A percentile compares a stretch with the other conserved stretches of the same genome.
These are phyloP conservation scores for Pythium biforme DNA, from an alignment of 352 stramenopile species.

Conservation along the genomic window DNA sequence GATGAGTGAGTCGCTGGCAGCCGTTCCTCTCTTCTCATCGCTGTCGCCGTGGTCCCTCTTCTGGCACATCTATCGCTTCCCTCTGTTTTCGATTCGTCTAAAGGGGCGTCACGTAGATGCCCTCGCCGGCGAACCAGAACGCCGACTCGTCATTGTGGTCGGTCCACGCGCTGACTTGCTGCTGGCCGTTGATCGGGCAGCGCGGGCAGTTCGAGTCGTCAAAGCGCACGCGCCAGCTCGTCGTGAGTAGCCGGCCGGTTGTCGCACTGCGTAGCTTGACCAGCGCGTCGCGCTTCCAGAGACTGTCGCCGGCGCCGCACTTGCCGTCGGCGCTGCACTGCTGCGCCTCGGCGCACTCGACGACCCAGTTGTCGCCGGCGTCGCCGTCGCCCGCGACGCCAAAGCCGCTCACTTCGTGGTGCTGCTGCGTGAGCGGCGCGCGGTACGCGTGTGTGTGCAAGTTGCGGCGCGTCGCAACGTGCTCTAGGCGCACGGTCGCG, in stretches of 20 bases:
- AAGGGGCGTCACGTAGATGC: conserved; percentile 62
- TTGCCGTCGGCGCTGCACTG: conserved; percentile 68
- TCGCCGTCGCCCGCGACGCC: conserved; percentile 80
- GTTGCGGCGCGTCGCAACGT: conserved; percentile 73
- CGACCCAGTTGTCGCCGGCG: conserved; percentile 62
- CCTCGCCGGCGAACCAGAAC: conserved; percentile 79
- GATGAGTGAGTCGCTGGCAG: too few relatives aligned
- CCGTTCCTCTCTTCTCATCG: too few relatives aligned
- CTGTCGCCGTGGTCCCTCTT: too few relatives aligned
- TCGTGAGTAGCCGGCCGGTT: conserved; percentile 56
- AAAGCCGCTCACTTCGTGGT: conserved; percentile 79
- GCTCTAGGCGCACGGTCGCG: conserved; percentile 67
- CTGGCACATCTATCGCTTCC: neutral
- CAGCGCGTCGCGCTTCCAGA: conserved; percentile 77
- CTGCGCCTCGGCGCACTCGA: conserved; percentile 72
- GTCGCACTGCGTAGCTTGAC: conserved; percentile 59
- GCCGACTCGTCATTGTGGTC: conserved; percentile 42
- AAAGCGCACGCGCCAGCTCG: conserved; percentile 50
- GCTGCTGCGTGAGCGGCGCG: conserved; percentile 54
- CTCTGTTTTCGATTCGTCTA: neutral
- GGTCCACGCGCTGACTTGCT: conserved; percentile 72
- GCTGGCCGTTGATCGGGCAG: conserved; percentile 85
- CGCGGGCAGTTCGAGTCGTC: conserved; percentile 79
- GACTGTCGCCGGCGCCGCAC: conserved; percentile 59
- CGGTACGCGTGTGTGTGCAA: conserved; percentile 76